Base-by-base conservation (phyloP, 306 rosid species). In the Vicia faba region DNA sequence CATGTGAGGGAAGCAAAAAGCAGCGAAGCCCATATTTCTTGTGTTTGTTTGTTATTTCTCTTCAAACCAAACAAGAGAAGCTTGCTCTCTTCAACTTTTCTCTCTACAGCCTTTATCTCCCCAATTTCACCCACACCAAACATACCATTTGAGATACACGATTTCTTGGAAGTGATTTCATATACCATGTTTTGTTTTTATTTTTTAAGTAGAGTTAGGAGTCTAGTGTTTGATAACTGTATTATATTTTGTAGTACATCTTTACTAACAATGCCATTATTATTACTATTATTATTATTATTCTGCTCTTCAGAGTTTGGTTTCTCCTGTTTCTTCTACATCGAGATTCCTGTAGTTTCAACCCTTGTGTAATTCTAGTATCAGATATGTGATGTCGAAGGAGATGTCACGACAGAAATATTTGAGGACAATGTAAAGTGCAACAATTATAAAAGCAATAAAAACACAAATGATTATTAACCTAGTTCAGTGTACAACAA, bases 151-250 rank as follows among this genome's bases (percentile, higher is more conserved):
- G 57, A 16, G 55, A 50, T 8, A 58, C n/a, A 15, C 16, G 35
- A 69, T 57, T 23, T 69, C 67, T 7, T 45, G 28, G 40, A 46
- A 35, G 26, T 48, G 46, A 16, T 60, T 60, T 58, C 38, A 45
- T 19, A 18, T 29, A 10, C 38, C 67, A 45, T 70, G 33, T 29
- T 58, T 31, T 59, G 20, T 70, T 56, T 70, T 4, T 44, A 18
- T 31, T 15, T 31, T 70, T 60, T 60, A 13, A 33, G 31, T 60
- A 13, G 49, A 45, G 4, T 20, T 60, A 20, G 51, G 65, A 45
- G 48, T 35, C 43, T 10, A 19, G 9, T 59, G 38, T 18, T 33
- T 19, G 3, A 36, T 40, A 40, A 23, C 38, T 60, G 41, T 46
- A 31, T 45, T 58, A 19, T 45, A 8, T 45, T 40, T 44, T 45